phyloP scores from a whole-genome alignment of 306 rosid genomes.

The Rosa chinensis region DNA sequence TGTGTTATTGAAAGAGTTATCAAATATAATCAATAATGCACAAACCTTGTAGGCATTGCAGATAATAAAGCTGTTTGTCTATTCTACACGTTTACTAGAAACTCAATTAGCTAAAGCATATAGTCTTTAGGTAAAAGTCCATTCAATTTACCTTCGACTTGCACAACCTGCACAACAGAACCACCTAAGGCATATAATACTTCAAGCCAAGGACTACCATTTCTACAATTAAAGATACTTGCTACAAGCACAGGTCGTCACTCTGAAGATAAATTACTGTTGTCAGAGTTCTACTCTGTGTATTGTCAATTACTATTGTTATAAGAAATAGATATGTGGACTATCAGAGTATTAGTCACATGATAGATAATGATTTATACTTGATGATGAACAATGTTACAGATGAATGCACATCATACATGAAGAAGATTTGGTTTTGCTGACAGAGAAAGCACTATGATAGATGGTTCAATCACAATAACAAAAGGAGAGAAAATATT shows the following conservation, averaged over 20 bases:
- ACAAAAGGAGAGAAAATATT: neutral
- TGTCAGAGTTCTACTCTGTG: neutral
- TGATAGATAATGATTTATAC: neutral
- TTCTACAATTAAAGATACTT: conserved; percentile 34
- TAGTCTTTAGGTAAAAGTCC: too few species aligned
- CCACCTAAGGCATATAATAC: conserved; percentile 45
- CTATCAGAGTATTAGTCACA: neutral
- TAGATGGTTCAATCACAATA: neutral
- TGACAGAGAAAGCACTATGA: neutral
- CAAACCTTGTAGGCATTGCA: too few species aligned
- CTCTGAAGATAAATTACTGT: neutral
- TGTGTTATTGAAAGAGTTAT: too few species aligned
- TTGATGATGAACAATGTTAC: neutral
- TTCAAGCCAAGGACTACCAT: conserved; percentile 49
- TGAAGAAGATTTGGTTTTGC: neutral
- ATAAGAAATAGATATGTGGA: neutral
- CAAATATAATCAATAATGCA: too few species aligned
- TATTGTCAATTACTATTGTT: neutral
- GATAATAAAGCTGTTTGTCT: too few species aligned
- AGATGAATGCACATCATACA: neutral
- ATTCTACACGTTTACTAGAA: too few species aligned
- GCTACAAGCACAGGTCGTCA: neutral
- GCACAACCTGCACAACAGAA: too few species aligned
- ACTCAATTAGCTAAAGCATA: too few species aligned
- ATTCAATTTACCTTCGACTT: too few species aligned